Conservation (phyloP, 768 basidiomycete genomes). For the Pleurotus eryngii region DNA sequence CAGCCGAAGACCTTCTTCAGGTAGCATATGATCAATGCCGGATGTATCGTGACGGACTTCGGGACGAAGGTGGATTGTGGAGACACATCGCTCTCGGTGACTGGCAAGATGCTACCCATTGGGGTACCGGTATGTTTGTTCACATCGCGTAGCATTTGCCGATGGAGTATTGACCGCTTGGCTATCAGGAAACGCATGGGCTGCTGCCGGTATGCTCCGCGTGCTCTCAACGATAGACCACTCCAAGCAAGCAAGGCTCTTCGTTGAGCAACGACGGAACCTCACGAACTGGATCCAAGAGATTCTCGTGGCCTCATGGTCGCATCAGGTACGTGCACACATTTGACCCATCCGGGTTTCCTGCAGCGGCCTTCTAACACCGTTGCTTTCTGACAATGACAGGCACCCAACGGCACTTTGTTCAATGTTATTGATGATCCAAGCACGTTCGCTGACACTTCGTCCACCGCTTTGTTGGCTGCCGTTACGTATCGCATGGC, state of each 20-base stretch:
- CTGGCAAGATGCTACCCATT: slow-evolving; percentile 45
- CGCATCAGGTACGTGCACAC: slow-evolving; percentile 32
- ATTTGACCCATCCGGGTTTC: background rate
- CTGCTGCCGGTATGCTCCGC: slow-evolving; percentile 60
- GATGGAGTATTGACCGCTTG: background rate
- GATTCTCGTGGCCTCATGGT: slow-evolving; percentile 43
- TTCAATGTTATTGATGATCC: slow-evolving; percentile 50
- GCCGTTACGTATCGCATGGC: slow-evolving; percentile 55
- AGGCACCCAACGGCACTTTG: slow-evolving; percentile 44
- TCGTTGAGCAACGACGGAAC: slow-evolving; percentile 38
- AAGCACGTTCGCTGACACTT: slow-evolving; percentile 49
- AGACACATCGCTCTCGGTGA: slow-evolving; percentile 49
- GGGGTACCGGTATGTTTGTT: slow-evolving; percentile 48
- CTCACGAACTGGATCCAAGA: slow-evolving; percentile 53
- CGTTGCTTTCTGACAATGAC: background rate
- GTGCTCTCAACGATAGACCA: slow-evolving; percentile 52
- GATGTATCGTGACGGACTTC: slow-evolving; percentile 54
- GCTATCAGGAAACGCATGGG: slow-evolving; percentile 58
- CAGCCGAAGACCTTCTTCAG: slow-evolving; percentile 34
- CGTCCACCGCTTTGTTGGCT: slow-evolving; percentile 56
- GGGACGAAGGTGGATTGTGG: slow-evolving; percentile 50
- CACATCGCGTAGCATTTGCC: no score
- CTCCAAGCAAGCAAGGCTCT: slow-evolving; percentile 33
- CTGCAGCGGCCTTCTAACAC: background rate
- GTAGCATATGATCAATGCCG: slow-evolving; percentile 53